Conservation (phyloP, 306 rosid species). For the Macrotyloma uniflorum region DNA sequence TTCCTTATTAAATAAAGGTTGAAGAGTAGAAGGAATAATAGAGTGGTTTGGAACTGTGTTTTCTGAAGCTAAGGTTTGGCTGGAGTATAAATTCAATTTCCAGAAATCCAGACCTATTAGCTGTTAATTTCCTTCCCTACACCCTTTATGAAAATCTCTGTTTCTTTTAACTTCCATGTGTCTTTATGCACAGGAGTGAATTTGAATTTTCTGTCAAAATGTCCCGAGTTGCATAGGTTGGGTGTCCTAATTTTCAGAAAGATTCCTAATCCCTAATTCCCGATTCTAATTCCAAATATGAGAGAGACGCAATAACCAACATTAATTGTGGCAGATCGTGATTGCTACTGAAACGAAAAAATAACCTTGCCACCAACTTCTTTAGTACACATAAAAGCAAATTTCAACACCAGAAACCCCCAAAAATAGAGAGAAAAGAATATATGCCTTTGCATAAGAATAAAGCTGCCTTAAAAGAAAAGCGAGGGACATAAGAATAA, state of each 20-base stretch:
- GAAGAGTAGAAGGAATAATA: background rate
- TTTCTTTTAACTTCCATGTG: background rate
- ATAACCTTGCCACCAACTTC: conserved; percentile 36
- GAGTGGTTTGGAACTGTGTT: conserved; percentile 2
- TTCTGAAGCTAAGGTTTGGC: background rate
- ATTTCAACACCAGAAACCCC: conserved; percentile 7
- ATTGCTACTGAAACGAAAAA: conserved; percentile 23
- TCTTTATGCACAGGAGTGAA: conserved; percentile 3
- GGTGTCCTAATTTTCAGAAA: conserved; percentile 2
- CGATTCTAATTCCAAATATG: conserved; percentile 7
- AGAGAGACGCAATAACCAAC: conserved; percentile 6
- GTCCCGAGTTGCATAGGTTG: background rate
- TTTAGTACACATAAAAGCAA: conserved; percentile 33
- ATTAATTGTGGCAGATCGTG: conserved; percentile 21
- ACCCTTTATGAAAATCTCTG: conserved; percentile 1
- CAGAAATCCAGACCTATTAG: background rate
- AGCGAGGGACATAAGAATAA: conserved; percentile 28
- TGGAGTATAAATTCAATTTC: conserved; percentile 15
- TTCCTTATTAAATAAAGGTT: background rate
- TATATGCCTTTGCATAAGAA: conserved; percentile 19
- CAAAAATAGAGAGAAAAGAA: conserved; percentile 13
- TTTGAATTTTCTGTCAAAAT: conserved; percentile 5
- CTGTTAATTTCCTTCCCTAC: conserved; percentile 15
- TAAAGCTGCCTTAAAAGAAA: conserved; percentile 25
- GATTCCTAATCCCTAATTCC: conserved; percentile 18